phyloP scores from a whole-genome alignment of 2,329 filamentous ascomycete species.

The Talaromyces sp. region DNA sequence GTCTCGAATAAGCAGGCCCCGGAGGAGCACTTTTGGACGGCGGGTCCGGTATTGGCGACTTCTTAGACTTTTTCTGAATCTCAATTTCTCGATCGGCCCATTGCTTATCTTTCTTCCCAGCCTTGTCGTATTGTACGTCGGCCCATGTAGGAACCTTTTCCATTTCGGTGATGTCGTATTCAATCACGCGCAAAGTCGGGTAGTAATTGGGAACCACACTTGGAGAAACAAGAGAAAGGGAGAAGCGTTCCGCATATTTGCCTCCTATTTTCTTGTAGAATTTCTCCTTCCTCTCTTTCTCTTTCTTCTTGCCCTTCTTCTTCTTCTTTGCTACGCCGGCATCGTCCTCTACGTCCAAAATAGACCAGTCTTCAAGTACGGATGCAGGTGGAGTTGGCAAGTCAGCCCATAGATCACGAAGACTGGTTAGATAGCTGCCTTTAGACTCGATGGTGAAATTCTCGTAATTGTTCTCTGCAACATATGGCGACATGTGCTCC shows the following conservation, averaged over 20 bases:
- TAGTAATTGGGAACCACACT: conserved; percentile 93
- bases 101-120: background rate
- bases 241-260: conserved; percentile 78
- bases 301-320: conserved; percentile 10
- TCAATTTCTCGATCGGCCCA: conserved; percentile 16
- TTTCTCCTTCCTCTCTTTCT: conserved; percentile 47
- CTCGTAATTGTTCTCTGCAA: conserved; percentile 30
- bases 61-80: conserved; percentile 34
- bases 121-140: conserved; percentile 10
- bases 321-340: conserved; percentile 51
- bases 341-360: conserved; percentile 24
- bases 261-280: conserved; percentile 70
- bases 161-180: conserved; percentile 85
- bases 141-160: conserved; percentile 50
- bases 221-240: conserved; percentile 73
- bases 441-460: conserved; percentile 64
- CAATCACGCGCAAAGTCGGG: conserved; percentile 81
- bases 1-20: conserved; percentile 85
- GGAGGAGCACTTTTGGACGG: conserved; percentile 71
- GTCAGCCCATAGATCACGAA: conserved; percentile 73
- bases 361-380: conserved; percentile 22
- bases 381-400: conserved; percentile 57
- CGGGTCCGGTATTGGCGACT: conserved; percentile 64
- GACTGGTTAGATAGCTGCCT: conserved; percentile 73
- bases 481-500: conserved; percentile 21